Percentiles rank a stretch among this genome's conserved stretches.
Conservation (phyloP, 1,284 basidiomycete species). For the Puccinia hordei region DNA sequence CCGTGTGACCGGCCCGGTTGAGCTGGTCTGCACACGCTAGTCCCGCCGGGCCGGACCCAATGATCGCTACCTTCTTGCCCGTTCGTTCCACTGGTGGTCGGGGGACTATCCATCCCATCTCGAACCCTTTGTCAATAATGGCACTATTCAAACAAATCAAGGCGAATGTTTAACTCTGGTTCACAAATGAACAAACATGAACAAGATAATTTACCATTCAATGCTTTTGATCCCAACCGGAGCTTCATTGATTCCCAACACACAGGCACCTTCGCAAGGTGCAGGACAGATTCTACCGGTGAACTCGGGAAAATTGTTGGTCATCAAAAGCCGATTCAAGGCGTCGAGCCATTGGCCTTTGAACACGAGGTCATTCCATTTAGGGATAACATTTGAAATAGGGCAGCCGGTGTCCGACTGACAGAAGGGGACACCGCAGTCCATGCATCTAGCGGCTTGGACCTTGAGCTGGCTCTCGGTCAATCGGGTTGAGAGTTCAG, state of each 20-base stretch:
- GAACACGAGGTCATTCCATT: slow-evolving; percentile 89
- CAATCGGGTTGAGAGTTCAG: slow-evolving; percentile 81
- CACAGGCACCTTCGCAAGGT: slow-evolving; percentile 91
- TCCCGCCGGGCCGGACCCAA: slow-evolving; percentile 88
- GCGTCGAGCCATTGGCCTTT: slow-evolving; percentile 93
- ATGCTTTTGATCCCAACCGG: slow-evolving; percentile 97
- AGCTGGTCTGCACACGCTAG: slow-evolving; percentile 79
- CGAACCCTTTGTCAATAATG: slow-evolving; percentile 70
- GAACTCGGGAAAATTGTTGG: slow-evolving; percentile 93
- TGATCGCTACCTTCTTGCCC: slow-evolving; percentile 79
- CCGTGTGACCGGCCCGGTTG: slow-evolving; percentile 87
- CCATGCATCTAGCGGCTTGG: slow-evolving; percentile 93
- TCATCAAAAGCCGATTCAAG: slow-evolving; percentile 80
- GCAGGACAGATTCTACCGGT: slow-evolving; percentile 87
- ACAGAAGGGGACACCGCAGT: slow-evolving; percentile 92
- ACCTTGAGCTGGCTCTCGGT: slow-evolving; percentile 85
- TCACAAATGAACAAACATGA: background rate
- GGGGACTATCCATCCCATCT: slow-evolving; percentile 92
- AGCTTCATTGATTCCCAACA: slow-evolving; percentile 91
- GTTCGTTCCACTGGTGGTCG: slow-evolving; percentile 75
- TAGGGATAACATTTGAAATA: slow-evolving; percentile 89
- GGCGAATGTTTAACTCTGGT: background rate
- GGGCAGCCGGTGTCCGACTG: slow-evolving; percentile 91
- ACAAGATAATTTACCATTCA: slow-evolving; percentile 65
- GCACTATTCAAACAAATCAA: slow-evolving; percentile 64